Percentiles rank a stretch among this genome's conserved stretches.
Conservation (phyloP, 106 monocot genomes). For the Triglochin maritima region DNA sequence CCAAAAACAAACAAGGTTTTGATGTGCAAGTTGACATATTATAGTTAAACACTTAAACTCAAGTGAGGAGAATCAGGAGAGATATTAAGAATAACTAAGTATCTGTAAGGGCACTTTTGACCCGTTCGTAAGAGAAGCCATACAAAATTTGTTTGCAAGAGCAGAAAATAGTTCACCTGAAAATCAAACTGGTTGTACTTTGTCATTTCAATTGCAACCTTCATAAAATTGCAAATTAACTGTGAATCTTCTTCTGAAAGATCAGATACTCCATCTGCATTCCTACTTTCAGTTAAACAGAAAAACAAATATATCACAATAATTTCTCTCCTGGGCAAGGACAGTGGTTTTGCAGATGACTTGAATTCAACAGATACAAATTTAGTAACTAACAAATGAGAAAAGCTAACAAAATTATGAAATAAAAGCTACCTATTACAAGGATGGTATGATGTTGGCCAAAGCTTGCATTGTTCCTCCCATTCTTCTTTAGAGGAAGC, state of each 20-base stretch:
- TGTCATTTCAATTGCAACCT: constrained; percentile 16
- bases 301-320: constrained; percentile 1
- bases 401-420: neutral
- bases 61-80: too few relatives aligned
- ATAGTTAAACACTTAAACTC: too few relatives aligned
- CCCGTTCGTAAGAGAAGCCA: neutral
- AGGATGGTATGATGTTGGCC: constrained; percentile 97
- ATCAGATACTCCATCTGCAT: constrained; percentile 28
- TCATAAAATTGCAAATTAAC: constrained; percentile 33
- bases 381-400: neutral
- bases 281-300: constrained; percentile 6
- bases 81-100: neutral
- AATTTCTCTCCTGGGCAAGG: neutral
- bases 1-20: too few relatives aligned
- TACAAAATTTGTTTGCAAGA: neutral
- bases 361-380: neutral
- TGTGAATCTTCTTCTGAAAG: constrained; percentile 43
- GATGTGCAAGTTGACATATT: too few relatives aligned
- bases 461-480: constrained; percentile 85
- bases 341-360: neutral
- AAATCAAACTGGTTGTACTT: constrained; percentile 15
- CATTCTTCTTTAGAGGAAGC: constrained; percentile 88
- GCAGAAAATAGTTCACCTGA: constrained; percentile 19
- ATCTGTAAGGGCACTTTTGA: neutral
- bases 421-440: constrained; percentile 28